Base-by-base conservation (phyloP, 768 basidiomycete genomes). In the Auricularia auricula-judae region DNA sequence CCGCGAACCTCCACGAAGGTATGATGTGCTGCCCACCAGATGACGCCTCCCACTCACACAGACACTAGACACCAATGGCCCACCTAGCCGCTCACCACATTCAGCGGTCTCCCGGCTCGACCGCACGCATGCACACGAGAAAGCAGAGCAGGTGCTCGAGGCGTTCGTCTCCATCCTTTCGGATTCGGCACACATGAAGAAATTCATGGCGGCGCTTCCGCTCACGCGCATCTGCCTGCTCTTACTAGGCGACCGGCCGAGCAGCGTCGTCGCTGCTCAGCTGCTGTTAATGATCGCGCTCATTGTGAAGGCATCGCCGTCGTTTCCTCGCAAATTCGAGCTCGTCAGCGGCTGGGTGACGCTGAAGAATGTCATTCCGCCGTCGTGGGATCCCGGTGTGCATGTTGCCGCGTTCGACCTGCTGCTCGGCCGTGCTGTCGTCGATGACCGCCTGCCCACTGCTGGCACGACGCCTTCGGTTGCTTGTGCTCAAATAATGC, bases 311-410 rank as follows among this genome's bases (percentile, higher is more conserved):
- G 73, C 78, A 35, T 85, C 85, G 0, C 71, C 80, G 10, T 82
- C 85, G 2, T 97, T 94, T 76, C 81, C 77, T 58, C 80, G 87
- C 64, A 93, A 90, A 69, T 93, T 96, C 68, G 93, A 95, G 72
- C 76, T 89, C 1, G 85, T 90, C 43, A 87, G 86, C 62, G 94
- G 94, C 8, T 96, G 93, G 88, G 85, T 79, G 58, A 79, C 88
- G 2, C 72, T 96, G 42, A 87, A 85, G 71, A 80, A 79, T 3
- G 81, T 87, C 34, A 70, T 95, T 21, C 89, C 92, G 0, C 64
- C 71, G 5, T 75, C 75, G 0, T 96, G 94, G 94, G 81, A 87
- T 67, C 72, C 75, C 7, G 77, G 73, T 18, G 85, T 94, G 14
- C 87, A 91, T 65, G 78, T 78, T 33, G 83, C 83, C 23, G 84